These are phyloP conservation scores for Candida nonsorbophila DNA, from an alignment of 805 yeast genomes.

Conservation along the genomic window DNA sequence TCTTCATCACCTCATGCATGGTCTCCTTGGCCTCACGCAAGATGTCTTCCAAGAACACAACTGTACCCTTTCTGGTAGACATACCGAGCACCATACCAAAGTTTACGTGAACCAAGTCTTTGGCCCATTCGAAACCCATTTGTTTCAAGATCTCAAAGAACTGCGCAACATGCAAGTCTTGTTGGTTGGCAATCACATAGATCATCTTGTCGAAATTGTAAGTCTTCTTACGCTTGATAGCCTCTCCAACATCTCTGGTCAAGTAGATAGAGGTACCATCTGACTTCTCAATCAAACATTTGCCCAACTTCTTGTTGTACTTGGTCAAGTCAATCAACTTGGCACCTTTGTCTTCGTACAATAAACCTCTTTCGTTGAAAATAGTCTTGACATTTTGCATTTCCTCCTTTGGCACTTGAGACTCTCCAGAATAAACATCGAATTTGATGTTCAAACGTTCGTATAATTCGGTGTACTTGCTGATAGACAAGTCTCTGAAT, in stretches of 20 bases:
- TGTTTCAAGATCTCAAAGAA: constrained; percentile 90
- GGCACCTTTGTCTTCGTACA: constrained; percentile 89
- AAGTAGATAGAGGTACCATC: constrained; percentile 94
- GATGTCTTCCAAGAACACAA: constrained; percentile 92
- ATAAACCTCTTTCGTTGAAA: constrained; percentile 63
- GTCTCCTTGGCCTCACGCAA: constrained; percentile 88
- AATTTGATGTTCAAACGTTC: constrained; percentile 86
- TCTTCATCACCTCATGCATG: constrained; percentile 95
- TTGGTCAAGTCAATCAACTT: constrained; percentile 76
- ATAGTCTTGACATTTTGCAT: constrained; percentile 62
- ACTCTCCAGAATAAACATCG: constrained; percentile 92
- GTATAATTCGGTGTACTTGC: constrained; percentile 79
- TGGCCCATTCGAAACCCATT: constrained; percentile 87
- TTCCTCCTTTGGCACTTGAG: constrained; percentile 74
- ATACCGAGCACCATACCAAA: constrained; percentile 98
- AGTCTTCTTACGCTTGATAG: constrained; percentile 79
- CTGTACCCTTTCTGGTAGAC: constrained; percentile 98
- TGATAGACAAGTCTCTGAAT: constrained; percentile 89
- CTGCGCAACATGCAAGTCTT: constrained; percentile 90
- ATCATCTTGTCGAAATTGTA: constrained; percentile 92
- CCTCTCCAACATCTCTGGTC: constrained; percentile 96
- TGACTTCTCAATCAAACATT: constrained; percentile 84
- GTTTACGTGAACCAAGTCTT: constrained; percentile 73
- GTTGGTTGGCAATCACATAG: constrained; percentile 94
- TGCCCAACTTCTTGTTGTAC: constrained; percentile 88